A percentile compares a stretch with the other conserved stretches of the same genome.
phyloP scores from a whole-genome alignment of 768 basidiomycete species.

The Termitomyces sp. region DNA sequence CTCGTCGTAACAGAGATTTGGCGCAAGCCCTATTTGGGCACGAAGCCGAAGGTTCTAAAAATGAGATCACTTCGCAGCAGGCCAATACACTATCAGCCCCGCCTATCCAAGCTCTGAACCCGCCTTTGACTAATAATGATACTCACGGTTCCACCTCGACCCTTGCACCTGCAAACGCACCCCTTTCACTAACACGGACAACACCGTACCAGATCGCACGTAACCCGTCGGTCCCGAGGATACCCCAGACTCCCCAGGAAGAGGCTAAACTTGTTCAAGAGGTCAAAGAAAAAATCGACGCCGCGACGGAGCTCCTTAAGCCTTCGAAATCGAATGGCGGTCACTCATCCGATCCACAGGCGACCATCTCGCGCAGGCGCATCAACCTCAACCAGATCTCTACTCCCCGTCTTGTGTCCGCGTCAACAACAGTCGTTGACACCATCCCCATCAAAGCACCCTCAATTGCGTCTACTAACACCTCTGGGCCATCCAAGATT shows the following conservation, averaged over 20 bases:
- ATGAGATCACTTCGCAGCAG: neutral
- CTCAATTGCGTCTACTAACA: slow-evolving; percentile 38
- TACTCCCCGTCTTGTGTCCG: slow-evolving; percentile 58
- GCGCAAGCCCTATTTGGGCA: slow-evolving; percentile 70
- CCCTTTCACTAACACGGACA: slow-evolving; percentile 19
- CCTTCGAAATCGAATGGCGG: slow-evolving; percentile 33
- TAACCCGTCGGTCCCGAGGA: slow-evolving; percentile 38
- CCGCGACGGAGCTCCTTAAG: slow-evolving; percentile 57
- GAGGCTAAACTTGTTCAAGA: slow-evolving; percentile 55
- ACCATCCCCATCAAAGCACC: slow-evolving; percentile 50
- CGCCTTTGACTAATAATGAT: slow-evolving; percentile 9
- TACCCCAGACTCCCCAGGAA: slow-evolving; percentile 39
- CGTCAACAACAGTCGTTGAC: slow-evolving; percentile 60
- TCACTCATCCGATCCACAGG: slow-evolving; percentile 27
- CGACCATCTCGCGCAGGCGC: slow-evolving; percentile 48
- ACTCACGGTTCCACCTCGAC: slow-evolving; percentile 21
- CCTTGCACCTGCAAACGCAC: neutral
- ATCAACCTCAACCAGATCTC: slow-evolving; percentile 63
- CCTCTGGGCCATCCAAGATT: slow-evolving; percentile 49
- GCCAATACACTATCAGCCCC: neutral
- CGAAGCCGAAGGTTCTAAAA: slow-evolving; percentile 19
- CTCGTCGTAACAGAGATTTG: slow-evolving; percentile 67
- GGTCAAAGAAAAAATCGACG: slow-evolving; percentile 63
- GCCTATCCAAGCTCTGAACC: neutral
- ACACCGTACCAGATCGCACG: slow-evolving; percentile 32